Conservation (phyloP, 805 yeast species). For the Ogataea nitratoaversa region DNA sequence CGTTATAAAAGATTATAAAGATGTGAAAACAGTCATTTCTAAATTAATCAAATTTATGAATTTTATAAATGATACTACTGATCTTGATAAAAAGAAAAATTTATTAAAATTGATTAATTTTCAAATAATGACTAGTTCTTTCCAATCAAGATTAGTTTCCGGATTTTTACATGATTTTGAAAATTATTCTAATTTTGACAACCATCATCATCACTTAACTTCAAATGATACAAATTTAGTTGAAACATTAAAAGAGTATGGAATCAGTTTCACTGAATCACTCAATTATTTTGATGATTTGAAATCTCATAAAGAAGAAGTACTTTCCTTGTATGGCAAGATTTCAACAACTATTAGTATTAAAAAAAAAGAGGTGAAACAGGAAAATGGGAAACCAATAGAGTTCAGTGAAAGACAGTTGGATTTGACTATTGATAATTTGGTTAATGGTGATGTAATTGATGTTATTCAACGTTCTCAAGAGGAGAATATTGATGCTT, state of each 20-base stretch:
- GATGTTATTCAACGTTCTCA: constrained; percentile 17
- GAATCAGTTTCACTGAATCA: not conserved
- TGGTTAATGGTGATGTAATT: constrained; percentile 19
- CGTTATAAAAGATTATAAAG: constrained; percentile 9
- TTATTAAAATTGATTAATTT: constrained; percentile 1
- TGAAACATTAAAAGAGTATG: not conserved
- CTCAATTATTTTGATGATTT: not conserved
- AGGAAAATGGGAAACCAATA: not conserved
- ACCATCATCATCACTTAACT: not conserved
- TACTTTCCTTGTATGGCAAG: not conserved
- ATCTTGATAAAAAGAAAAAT: not conserved
- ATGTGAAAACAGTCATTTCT: constrained; percentile 11
- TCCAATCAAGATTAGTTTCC: constrained; percentile 5
- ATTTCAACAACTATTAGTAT: no score
- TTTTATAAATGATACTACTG: constrained; percentile 4
- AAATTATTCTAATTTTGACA: not conserved
- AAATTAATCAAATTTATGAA: constrained; percentile 6
- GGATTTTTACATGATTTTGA: constrained; percentile 3
- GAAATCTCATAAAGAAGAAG: not conserved
- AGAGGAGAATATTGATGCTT: constrained; percentile 22
- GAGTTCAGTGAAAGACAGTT: constrained; percentile 3
- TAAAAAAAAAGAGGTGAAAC: not conserved
- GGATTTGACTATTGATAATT: constrained; percentile 13
- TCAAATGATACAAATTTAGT: not conserved
- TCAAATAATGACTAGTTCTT: not conserved